Percentiles rank a stretch among this genome's conserved stretches.
phyloP scores from a whole-genome alignment of 176 grass and related monocot species.

The Triticum aestivum region IWGSC_CS_RefSeq_v2.1 NC_057808.1:396685689-396686188 shows the following conservation, averaged over 20 bases:
- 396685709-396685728: background rate
- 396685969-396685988: background rate
- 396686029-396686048: background rate
- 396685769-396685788: slow-evolving; percentile 32
- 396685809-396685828: background rate
- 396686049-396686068: slow-evolving; percentile 12
- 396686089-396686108: background rate
- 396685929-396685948: slow-evolving; percentile 11
- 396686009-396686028: background rate
- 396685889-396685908: background rate
- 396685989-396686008: slow-evolving; percentile 7
- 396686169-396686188: background rate
- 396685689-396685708: background rate
- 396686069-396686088: background rate
- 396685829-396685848: background rate
- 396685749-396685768: slow-evolving; percentile 29
- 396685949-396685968: background rate
- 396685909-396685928: background rate
- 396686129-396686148: too few relatives aligned
- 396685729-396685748: slow-evolving; percentile 17
- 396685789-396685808: slow-evolving; percentile 26
- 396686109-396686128: too few relatives aligned
- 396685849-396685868: slow-evolving; percentile 30
- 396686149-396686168: too few relatives aligned
- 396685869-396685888: background rate